Evolutionary conservation across 2,329 filamentous ascomycete genomes (phyloP).

Genomic region (Nemania bipapillata): DNA sequence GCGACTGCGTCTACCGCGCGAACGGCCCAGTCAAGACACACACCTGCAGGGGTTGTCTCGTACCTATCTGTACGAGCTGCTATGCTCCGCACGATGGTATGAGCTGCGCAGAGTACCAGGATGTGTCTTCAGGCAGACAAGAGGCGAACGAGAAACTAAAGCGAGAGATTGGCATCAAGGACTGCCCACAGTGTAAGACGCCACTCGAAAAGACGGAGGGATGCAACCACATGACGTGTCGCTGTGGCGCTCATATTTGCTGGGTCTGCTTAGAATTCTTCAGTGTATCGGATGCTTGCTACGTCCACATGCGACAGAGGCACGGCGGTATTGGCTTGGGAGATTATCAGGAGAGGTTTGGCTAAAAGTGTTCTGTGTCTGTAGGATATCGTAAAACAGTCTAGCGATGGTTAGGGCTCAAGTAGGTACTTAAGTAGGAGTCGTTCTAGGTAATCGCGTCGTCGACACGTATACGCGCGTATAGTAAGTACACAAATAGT

Average conservation of each 20-base stretch:
- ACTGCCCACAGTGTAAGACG: constrained; percentile 56
- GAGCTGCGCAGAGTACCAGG: constrained; percentile 52
- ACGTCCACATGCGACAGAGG: constrained; percentile 44
- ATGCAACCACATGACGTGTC: constrained; percentile 61
- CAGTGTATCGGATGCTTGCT: constrained; percentile 35
- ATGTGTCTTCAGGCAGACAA: constrained; percentile 43
- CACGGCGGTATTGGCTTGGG: constrained; percentile 13
- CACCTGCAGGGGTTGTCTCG: constrained; percentile 54
- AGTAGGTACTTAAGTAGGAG: too few relatives aligned
- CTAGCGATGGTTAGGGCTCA: too few relatives aligned
- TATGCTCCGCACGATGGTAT: constrained; percentile 50
- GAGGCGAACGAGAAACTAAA: constrained; percentile 50
- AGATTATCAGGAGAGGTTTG: constrained; percentile 16
- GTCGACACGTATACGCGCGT: too few relatives aligned
- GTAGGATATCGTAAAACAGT: too few relatives aligned
- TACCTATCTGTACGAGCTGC: constrained; percentile 53
- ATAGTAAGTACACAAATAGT: too few relatives aligned
- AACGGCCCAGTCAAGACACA: not conserved
- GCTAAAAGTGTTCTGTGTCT: too few relatives aligned
- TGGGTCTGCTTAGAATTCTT: constrained; percentile 60
- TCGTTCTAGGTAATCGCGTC: too few relatives aligned
- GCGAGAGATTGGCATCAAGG: constrained; percentile 52
- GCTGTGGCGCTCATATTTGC: constrained; percentile 59
- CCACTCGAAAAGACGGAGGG: constrained; percentile 58
- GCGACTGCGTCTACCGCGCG: constrained; percentile 56